Conservation (phyloP, 768 basidiomycete genomes). For the Macrolepiota fuliginosa region DNA sequence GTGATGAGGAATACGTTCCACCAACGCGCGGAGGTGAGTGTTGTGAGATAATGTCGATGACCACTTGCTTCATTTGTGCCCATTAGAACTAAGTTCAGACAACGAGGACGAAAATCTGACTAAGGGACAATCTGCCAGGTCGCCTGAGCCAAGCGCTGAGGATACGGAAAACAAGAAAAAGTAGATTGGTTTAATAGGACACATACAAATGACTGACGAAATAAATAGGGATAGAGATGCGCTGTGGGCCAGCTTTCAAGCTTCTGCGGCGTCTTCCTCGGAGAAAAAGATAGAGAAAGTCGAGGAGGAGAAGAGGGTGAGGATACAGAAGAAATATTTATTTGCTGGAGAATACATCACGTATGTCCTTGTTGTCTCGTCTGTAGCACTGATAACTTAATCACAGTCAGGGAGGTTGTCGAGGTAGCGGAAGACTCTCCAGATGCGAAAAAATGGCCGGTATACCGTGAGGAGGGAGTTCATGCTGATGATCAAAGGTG, state of each 20-base stretch:
- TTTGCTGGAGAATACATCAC: constrained; percentile 77
- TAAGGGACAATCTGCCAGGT: not conserved
- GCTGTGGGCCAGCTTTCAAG: constrained; percentile 70
- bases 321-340: constrained; percentile 64
- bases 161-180: constrained; percentile 44
- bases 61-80: not conserved
- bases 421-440: constrained; percentile 71
- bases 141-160: constrained; percentile 17
- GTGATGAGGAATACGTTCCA: constrained; percentile 72
- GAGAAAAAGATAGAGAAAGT: constrained; percentile 16
- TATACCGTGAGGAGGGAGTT: constrained; percentile 22
- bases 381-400: constrained; percentile 10
- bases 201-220: not conserved
- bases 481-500: not conserved
- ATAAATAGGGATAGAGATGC: constrained; percentile 52
- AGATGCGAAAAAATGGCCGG: constrained; percentile 77
- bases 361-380: constrained; percentile 41
- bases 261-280: constrained; percentile 42
- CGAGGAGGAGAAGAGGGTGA: constrained; percentile 44
- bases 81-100: constrained; percentile 14
- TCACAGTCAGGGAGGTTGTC: constrained; percentile 56
- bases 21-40: constrained; percentile 37
- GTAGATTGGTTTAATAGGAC: constrained; percentile 24
- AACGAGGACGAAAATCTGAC: constrained; percentile 10
- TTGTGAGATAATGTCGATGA: not conserved